These are phyloP conservation scores for Pezicula neosporulosa DNA, from an alignment of 2,329 filamentous ascomycete genomes.

Conservation along the genomic window DNA sequence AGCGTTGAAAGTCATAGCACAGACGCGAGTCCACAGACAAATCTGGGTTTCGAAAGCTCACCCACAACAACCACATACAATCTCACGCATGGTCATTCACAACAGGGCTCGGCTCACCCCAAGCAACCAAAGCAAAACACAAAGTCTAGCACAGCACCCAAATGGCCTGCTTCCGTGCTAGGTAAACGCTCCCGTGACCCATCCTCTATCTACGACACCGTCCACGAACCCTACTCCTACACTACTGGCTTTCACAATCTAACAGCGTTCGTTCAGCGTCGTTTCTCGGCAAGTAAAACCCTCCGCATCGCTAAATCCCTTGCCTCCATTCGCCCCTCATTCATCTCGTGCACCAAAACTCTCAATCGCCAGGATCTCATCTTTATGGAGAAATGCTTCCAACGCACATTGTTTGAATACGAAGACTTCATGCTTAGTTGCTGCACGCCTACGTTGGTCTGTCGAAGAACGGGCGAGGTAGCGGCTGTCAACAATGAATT, in stretches of 20 bases:
- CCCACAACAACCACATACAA: conserved; percentile 35
- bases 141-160: conserved; percentile 16
- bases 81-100: conserved; percentile 15
- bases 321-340: conserved; percentile 85
- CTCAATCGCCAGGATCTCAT: conserved; percentile 84
- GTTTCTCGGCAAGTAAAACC: conserved; percentile 74
- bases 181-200: conserved; percentile 66
- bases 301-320: conserved; percentile 83
- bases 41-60: conserved; percentile 53
- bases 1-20: conserved; percentile 63
- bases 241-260: conserved; percentile 87
- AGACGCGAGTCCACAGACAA: conserved; percentile 57
- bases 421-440: conserved; percentile 88
- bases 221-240: conserved; percentile 90
- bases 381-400: conserved; percentile 97
- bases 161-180: conserved; percentile 24
- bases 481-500: conserved; percentile 96
- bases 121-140: conserved; percentile 23
- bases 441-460: conserved; percentile 88
- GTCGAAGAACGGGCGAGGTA: conserved; percentile 89
- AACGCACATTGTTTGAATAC: conserved; percentile 87
- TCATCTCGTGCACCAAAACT: conserved; percentile 89
- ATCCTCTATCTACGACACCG: conserved; percentile 81
- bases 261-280: conserved; percentile 73
- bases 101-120: conserved; percentile 22